These are phyloP conservation scores for Gamarada debralockiae DNA, from an alignment of 495 filamentous ascomycete genomes.

Conservation along the genomic window DNA sequence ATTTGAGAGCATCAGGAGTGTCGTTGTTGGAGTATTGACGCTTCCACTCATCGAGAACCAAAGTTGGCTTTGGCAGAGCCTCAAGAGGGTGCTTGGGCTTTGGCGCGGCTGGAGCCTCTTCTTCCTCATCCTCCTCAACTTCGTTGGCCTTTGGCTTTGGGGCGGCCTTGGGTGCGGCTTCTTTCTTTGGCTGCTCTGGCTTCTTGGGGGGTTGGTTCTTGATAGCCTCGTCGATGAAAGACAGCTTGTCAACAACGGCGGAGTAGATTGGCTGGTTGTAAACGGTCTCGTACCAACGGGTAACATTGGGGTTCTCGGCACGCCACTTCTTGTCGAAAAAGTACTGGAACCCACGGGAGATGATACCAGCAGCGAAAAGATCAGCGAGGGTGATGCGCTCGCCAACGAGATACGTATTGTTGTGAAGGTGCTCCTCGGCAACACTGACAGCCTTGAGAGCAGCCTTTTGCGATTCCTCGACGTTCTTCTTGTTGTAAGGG, in stretches of 20 bases:
- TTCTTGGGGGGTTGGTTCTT: constrained; percentile 93
- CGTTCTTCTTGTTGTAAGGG: constrained; percentile 95
- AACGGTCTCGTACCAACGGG: constrained; percentile 93
- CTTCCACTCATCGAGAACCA: constrained; percentile 96
- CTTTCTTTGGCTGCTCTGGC: constrained; percentile 56
- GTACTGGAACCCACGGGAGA: constrained; percentile 80
- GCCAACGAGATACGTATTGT: constrained; percentile 95
- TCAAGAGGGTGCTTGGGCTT: constrained; percentile 98
- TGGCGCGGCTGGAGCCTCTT: constrained; percentile 64
- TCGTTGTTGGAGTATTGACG: constrained; percentile 97
- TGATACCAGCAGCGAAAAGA: constrained; percentile 72
- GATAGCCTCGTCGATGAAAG: constrained; percentile 77
- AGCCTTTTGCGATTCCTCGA: constrained; percentile 71
- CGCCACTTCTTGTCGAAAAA: constrained; percentile 89
- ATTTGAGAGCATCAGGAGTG: constrained; percentile 81
- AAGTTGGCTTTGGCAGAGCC: constrained; percentile 70
- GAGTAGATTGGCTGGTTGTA: constrained; percentile 88
- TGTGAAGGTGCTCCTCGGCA: constrained; percentile 80
- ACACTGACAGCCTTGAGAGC: constrained; percentile 62
- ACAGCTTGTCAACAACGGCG: constrained; percentile 65
- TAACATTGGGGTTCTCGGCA: constrained; percentile 71
- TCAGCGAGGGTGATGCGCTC: constrained; percentile 97
- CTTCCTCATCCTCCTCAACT: constrained; percentile 64
- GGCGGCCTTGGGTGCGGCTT: constrained; percentile 48
- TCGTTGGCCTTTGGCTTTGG: constrained; percentile 50